Percentiles rank a stretch among this genome's conserved stretches.
Evolutionary conservation across 1,139 yeast genomes (phyloP).

Genomic region (Pichia sp.): DNA sequence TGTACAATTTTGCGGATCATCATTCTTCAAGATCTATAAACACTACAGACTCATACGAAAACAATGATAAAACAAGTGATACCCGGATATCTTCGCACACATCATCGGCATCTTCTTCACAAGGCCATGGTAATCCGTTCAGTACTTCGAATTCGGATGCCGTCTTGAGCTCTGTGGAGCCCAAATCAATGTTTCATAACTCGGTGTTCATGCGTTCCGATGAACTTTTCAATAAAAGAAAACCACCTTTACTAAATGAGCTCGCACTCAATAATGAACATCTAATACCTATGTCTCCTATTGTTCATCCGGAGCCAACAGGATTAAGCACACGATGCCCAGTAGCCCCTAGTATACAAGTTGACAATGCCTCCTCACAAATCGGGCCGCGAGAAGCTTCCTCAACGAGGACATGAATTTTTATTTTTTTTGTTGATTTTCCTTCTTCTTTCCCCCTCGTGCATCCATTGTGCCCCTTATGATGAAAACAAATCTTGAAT

Average conservation of each 20-base stretch:
- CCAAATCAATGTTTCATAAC: background rate
- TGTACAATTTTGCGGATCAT: background rate
- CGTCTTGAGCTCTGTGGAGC: background rate
- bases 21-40: background rate
- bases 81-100: background rate
- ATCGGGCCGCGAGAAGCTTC: too few species aligned
- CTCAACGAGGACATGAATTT: background rate
- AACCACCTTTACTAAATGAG: conserved; percentile 4
- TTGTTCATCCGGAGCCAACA: background rate
- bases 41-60: background rate
- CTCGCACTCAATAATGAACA: background rate
- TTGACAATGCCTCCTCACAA: background rate
- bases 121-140: background rate
- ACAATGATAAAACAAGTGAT: background rate
- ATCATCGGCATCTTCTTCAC: background rate
- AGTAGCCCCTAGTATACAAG: background rate
- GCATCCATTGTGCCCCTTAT: background rate
- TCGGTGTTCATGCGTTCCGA: conserved; percentile 1
- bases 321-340: background rate
- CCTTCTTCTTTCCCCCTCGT: background rate
- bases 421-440: background rate
- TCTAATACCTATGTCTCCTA: conserved; percentile 14
- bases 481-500: background rate
- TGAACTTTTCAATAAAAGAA: conserved; percentile 2
- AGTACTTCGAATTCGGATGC: background rate